Conservation (phyloP, 176 grass and related monocot species). For the Eragrostis curvula region DNA sequence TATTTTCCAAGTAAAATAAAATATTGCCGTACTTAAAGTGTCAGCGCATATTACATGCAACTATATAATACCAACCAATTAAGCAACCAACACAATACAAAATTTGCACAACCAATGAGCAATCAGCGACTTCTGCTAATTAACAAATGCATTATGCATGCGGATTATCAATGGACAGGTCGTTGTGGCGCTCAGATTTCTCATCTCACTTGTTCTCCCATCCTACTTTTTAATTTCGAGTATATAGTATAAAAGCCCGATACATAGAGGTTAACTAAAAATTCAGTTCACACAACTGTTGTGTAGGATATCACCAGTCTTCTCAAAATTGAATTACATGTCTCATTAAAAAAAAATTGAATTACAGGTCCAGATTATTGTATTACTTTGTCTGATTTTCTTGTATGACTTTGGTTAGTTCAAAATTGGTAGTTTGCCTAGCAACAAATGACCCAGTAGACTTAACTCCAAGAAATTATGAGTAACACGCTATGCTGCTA, state of each 20-base stretch:
- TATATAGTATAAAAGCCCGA: neutral
- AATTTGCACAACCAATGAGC: too few relatives aligned
- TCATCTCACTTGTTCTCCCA: constrained; percentile 10
- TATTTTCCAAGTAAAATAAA: too few relatives aligned
- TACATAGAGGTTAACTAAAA: neutral
- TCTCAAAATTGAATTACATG: neutral
- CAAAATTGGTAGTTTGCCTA: neutral
- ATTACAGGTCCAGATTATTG: neutral
- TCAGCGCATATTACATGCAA: too few relatives aligned
- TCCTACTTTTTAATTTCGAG: neutral
- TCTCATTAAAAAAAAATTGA: too few relatives aligned
- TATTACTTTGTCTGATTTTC: neutral
- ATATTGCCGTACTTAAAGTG: too few relatives aligned
- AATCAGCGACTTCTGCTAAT: too few relatives aligned
- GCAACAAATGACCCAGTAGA: neutral
- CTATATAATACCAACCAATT: too few relatives aligned
- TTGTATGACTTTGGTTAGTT: neutral
- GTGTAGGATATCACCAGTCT: neutral
- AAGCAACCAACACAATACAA: too few relatives aligned
- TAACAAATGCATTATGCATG: too few relatives aligned
- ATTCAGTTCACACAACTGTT: neutral
- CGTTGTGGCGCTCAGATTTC: neutral
- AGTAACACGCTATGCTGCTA: too few relatives aligned
- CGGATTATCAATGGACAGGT: neutral
- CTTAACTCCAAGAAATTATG: too few relatives aligned